Base-by-base conservation (phyloP, 2,329 filamentous ascomycete genomes). In the Periconia digitata region DNA sequence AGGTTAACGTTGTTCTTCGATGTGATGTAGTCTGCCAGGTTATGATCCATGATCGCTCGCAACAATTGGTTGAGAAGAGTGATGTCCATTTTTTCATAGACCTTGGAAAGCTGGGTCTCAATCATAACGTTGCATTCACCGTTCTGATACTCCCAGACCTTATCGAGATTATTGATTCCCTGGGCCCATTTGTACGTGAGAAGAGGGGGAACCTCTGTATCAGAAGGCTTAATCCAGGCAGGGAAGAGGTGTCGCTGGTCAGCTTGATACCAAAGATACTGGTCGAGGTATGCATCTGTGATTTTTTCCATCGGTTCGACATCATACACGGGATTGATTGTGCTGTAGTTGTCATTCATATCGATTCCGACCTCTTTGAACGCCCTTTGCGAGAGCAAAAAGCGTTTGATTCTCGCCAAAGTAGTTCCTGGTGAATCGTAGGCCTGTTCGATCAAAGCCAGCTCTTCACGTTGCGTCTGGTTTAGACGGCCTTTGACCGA, bases 281-380 rank as follows among this genome's bases (percentile, higher is more conserved):
- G 95, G 64, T 99, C 94, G 41, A 99, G 83, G 63, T 99, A 99
- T 2, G 94, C 95, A 73, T 99, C 94, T 34, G 92, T 99, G 61
- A 99, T 99, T 78, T 99, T 99, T 78, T 99, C 94, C 50, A 99
- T 96, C 0, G 94, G 94, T 74, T 99, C 95, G 51, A 99, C 94
- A 59, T 99, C 94, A 68, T 99, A 99, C 1, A 99, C 94, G 0
- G 94, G 95, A 67, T 99, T 99, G 78, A 99, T 99, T 16, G 90
- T 92, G 78, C 86, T 97, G 76, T 99, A 99, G 67, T 99, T 99
- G 76, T 99, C 94, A 71, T 99, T 99, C 94, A 99, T 99, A 69
- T 99, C 94, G 59, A 99, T 99, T 46, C 92, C 94, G 38, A 99
- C 94, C 74, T 99, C 94, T 75, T 99, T 99, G 82, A 99, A 99